Conservation (phyloP, 805 yeast genomes). For the Starmerella roubikii region DNA sequence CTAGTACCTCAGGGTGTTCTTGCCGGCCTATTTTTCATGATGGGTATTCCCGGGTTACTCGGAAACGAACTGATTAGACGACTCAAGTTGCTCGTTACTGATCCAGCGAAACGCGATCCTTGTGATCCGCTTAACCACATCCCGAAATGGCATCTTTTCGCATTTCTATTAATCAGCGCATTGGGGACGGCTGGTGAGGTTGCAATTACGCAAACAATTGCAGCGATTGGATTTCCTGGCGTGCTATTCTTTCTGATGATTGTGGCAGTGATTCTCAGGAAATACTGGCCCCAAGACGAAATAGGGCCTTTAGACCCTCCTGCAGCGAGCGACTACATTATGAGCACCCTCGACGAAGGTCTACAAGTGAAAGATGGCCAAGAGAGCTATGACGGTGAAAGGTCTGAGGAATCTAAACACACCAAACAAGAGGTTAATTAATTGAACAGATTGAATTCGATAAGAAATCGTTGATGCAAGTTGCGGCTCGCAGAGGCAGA, state of each 20-base stretch:
- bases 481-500: no score
- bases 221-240: constrained; percentile 90
- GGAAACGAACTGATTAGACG: constrained; percentile 51
- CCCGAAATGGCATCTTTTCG: constrained; percentile 30
- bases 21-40: constrained; percentile 82
- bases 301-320: constrained; percentile 50
- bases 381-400: no score
- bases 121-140: constrained; percentile 26
- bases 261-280: constrained; percentile 48
- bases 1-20: constrained; percentile 84
- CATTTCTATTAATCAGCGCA: constrained; percentile 46
- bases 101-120: constrained; percentile 32
- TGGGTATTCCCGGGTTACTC: constrained; percentile 74
- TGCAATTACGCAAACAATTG: constrained; percentile 71
- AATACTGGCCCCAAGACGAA: constrained; percentile 47
- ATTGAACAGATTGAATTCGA: no score
- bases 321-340: constrained; percentile 30
- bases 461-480: no score
- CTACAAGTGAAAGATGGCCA: constrained; percentile 3
- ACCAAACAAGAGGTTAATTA: no score
- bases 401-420: no score
- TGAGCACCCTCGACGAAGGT: constrained; percentile 27
- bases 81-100: constrained; percentile 50
- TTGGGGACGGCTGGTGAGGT: constrained; percentile 68
- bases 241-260: constrained; percentile 56